These are phyloP conservation scores for Xylaria grammica DNA, from an alignment of 495 filamentous ascomycete genomes.

Conservation along the genomic window DNA sequence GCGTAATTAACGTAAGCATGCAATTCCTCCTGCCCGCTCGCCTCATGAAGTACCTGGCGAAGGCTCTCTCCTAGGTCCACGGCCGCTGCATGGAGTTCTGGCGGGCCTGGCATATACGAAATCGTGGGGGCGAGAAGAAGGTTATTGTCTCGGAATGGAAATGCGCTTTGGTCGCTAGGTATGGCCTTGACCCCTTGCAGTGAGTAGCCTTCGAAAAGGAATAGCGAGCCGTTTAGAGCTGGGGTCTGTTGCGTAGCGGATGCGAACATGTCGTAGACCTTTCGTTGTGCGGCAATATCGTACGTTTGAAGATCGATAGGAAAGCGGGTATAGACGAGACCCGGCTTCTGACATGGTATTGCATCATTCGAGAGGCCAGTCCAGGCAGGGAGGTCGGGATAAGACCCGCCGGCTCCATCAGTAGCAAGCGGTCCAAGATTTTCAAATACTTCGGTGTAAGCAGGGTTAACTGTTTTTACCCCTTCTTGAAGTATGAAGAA, in stretches of 20 bases:
- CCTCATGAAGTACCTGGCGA: slow-evolving; percentile 47
- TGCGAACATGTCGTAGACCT: slow-evolving; percentile 49
- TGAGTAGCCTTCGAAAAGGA: slow-evolving; percentile 64
- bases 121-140: slow-evolving; percentile 53
- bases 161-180: slow-evolving; percentile 38
- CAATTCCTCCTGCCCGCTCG: slow-evolving; percentile 41
- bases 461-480: slow-evolving; percentile 39
- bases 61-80: slow-evolving; percentile 46
- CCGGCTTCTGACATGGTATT: slow-evolving; percentile 47
- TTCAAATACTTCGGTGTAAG: slow-evolving; percentile 49
- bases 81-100: slow-evolving; percentile 42
- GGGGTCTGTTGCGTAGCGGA: slow-evolving; percentile 29
- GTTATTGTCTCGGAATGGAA: slow-evolving; percentile 44
- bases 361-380: slow-evolving; percentile 38
- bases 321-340: slow-evolving; percentile 49
- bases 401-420: slow-evolving; percentile 37
- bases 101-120: slow-evolving; percentile 40
- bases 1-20: slow-evolving; percentile 67
- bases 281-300: slow-evolving; percentile 44
- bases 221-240: slow-evolving; percentile 43
- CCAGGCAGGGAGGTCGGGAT: slow-evolving; percentile 49
- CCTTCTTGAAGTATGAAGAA: slow-evolving; percentile 57
- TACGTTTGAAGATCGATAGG: slow-evolving; percentile 53
- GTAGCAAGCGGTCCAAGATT: slow-evolving; percentile 43
- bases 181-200: slow-evolving; percentile 50